A percentile compares a stretch with the other conserved stretches of the same genome.
Evolutionary conservation across 441 rosid species (phyloP).

Genomic region (Hura crepitans): DNA sequence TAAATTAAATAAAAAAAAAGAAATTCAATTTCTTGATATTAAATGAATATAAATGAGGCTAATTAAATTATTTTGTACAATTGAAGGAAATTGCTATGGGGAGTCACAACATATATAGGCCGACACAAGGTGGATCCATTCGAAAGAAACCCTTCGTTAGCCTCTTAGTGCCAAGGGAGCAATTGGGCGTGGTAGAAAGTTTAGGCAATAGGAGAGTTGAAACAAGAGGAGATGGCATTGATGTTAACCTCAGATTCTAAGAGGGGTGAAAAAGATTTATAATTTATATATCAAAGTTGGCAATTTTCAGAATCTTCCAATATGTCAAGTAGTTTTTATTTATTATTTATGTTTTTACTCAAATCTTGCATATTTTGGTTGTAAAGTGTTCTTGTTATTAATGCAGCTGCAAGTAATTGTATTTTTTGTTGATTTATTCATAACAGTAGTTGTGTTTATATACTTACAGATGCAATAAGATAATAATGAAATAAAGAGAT

Average conservation of each 20-base stretch:
- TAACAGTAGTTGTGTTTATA: too few relatives aligned
- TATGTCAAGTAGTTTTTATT: too few relatives aligned
- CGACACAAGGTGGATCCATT: conserved; percentile 14
- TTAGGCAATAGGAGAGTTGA: conserved; percentile 28
- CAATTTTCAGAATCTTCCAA: too few relatives aligned
- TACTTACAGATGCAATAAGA: too few relatives aligned
- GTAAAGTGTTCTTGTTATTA: too few relatives aligned
- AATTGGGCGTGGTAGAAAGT: conserved; percentile 24
- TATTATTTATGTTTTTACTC: too few relatives aligned
- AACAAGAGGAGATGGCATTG: conserved; percentile 32
- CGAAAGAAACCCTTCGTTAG: conserved; percentile 26
- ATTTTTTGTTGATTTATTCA: too few relatives aligned
- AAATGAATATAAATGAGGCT: not conserved
- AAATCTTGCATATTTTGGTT: too few relatives aligned
- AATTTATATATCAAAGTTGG: too few relatives aligned
- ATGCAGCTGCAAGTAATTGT: too few relatives aligned
- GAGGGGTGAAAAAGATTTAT: not conserved
- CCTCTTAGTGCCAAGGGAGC: conserved; percentile 32
- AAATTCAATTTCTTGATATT: too few relatives aligned
- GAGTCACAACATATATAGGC: not conserved
- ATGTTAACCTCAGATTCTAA: conserved; percentile 41
- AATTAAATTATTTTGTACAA: not conserved
- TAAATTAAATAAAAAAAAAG: not conserved
- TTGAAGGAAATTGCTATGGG: conserved; percentile 32
- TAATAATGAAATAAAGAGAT: too few relatives aligned